Evolutionary conservation across 345 rosid species (phyloP).

Genomic region (rapeseed (Brassica napus)): DNA sequence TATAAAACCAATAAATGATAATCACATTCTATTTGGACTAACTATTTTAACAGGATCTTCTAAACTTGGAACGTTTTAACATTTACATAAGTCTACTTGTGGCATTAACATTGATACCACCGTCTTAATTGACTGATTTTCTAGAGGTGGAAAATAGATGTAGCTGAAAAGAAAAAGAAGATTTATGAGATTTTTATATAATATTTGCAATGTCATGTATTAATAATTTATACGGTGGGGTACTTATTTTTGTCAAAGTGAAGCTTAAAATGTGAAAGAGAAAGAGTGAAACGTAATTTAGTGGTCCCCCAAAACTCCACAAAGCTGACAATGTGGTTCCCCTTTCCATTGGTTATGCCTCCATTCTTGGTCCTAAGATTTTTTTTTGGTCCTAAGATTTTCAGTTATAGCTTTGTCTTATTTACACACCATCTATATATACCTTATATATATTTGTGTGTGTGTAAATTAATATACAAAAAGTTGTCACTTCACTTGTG

Average conservation of each 20-base stretch:
- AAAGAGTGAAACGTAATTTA: slow-evolving; percentile 24
- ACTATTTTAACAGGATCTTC: slow-evolving; percentile 24
- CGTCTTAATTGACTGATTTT: slow-evolving; percentile 28
- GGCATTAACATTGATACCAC: slow-evolving; percentile 38
- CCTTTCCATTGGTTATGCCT: slow-evolving; percentile 35
- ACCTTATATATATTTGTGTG: not conserved
- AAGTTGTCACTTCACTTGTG: slow-evolving; percentile 27
- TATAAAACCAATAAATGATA: slow-evolving; percentile 13
- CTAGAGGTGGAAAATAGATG: slow-evolving; percentile 27
- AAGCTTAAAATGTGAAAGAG: slow-evolving; percentile 38
- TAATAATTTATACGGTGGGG: slow-evolving; percentile 16
- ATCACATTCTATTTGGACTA: not conserved
- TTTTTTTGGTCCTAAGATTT: slow-evolving; percentile 13
- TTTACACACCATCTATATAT: slow-evolving; percentile 1
- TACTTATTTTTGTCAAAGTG: slow-evolving; percentile 29
- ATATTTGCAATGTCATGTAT: not conserved
- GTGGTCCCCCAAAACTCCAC: slow-evolving; percentile 35
- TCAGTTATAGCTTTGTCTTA: slow-evolving; percentile 36
- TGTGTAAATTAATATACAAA: slow-evolving; percentile 24
- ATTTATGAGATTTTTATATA: not conserved
- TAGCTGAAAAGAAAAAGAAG: slow-evolving; percentile 28
- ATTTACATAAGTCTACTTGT: slow-evolving; percentile 40
- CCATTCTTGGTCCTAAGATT: slow-evolving; percentile 31
- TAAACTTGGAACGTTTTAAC: slow-evolving; percentile 39
- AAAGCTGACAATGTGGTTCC: slow-evolving; percentile 43